These are phyloP conservation scores for Trypanosoma vivax DNA, from an alignment of 208 protist species.

Conservation along the genomic window DNA sequence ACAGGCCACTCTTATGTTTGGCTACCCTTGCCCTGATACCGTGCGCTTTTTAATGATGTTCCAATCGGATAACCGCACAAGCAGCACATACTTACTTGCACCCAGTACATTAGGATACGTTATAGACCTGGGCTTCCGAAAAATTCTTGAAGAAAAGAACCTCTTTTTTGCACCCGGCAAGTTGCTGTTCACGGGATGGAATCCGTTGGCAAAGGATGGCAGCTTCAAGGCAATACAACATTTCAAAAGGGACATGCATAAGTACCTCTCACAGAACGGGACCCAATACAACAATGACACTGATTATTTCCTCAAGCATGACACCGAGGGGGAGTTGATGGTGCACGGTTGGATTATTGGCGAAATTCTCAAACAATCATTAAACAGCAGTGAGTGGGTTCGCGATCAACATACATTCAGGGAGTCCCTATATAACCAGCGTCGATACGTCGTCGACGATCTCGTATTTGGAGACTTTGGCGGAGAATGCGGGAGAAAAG, in stretches of 20 bases:
- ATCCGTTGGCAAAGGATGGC: slow-evolving; percentile 18
- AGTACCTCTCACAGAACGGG: not conserved
- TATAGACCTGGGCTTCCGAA: too few relatives aligned
- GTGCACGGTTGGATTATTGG: slow-evolving; percentile 37
- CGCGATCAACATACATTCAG: not conserved
- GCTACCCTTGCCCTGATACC: not conserved
- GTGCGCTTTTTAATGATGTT: not conserved
- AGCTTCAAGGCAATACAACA: slow-evolving; percentile 31
- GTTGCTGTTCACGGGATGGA: too few relatives aligned
- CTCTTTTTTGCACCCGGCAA: too few relatives aligned
- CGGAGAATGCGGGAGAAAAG: slow-evolving; percentile 1
- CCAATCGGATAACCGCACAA: not conserved
- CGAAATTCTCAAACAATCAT: slow-evolving; percentile 14
- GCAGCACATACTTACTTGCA: too few relatives aligned
- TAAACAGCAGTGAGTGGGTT: slow-evolving; percentile 14
- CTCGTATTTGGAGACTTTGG: slow-evolving; percentile 21
- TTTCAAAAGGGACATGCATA: slow-evolving; percentile 15
- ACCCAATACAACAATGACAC: not conserved
- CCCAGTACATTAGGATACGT: too few relatives aligned
- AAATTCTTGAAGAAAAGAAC: too few relatives aligned
- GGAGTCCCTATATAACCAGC: slow-evolving; percentile 18
- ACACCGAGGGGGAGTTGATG: slow-evolving; percentile 25
- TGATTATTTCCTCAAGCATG: slow-evolving; percentile 13
- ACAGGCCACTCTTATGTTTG: not conserved
- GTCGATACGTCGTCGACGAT: slow-evolving; percentile 16